Percentiles rank a stretch among this genome's conserved stretches.
phyloP scores from a whole-genome alignment of 2,329 filamentous ascomycete species.

The Xylaria hypoxylon region DNA sequence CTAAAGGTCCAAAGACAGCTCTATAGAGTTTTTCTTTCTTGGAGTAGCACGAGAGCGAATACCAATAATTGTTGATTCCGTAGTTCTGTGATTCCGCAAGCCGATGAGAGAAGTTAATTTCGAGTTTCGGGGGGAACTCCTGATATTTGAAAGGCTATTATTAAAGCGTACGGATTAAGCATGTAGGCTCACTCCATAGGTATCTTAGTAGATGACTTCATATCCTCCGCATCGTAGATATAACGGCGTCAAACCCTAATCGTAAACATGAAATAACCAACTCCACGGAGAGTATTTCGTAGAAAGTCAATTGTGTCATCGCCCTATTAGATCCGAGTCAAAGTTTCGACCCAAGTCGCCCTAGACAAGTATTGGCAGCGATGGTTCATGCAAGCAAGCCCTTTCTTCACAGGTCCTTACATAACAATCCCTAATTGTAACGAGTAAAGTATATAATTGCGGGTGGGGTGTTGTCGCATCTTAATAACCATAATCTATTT shows the following conservation, averaged over 20 bases:
- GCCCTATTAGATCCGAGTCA: slow-evolving; percentile 9
- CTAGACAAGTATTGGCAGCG: not conserved
- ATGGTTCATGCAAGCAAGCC: not conserved
- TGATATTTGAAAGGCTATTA: slow-evolving; percentile 28
- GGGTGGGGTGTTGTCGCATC: not conserved
- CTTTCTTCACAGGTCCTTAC: not conserved
- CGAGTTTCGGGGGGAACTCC: not conserved
- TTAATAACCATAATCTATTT: too few species aligned
- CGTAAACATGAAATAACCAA: slow-evolving; percentile 25
- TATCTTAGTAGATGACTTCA: slow-evolving; percentile 46
- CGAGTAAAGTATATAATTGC: not conserved
- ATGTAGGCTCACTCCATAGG: not conserved
- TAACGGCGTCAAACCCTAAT: slow-evolving; percentile 37
- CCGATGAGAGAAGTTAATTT: not conserved
- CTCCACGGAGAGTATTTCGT: not conserved
- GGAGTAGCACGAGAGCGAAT: not conserved
- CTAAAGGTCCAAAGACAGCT: not conserved
- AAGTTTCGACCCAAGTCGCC: not conserved
- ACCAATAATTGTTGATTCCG: not conserved
- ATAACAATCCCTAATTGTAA: not conserved
- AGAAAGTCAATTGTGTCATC: slow-evolving; percentile 21
- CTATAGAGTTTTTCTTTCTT: not conserved
- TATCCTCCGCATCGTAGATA: slow-evolving; percentile 31
- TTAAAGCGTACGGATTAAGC: not conserved
- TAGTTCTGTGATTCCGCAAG: not conserved